Evolutionary conservation across 2,329 filamentous ascomycete genomes (phyloP), one percentile per base, ranked within the genome.

Genomic region (Metarhizium brunneum): DNA sequence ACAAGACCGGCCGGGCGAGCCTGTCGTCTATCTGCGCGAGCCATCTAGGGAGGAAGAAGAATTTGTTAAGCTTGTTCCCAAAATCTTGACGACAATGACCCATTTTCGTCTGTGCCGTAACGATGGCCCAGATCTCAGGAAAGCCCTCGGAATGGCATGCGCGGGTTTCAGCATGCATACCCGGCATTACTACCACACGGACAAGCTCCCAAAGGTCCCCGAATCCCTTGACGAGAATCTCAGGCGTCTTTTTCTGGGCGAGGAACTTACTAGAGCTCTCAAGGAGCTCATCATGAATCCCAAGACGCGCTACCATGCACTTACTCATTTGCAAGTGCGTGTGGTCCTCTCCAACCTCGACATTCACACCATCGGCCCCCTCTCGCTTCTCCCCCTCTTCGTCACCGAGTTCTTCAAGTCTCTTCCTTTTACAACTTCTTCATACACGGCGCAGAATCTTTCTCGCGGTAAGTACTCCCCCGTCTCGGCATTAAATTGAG

Each of bases 11-110:
- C 6, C 35, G 8, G 13, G 25, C 25, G 25, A 25, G 25, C 25
- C 25, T 25, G 25, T 25, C 25, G 25, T 25, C 25, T 25, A 25
- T 25, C 3, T 25, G 25, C 4, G 25, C 25, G 25, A 25, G 1
- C 25, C 25, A 1, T 1, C 25, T 25, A 1, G 3, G 25, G 25
- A 25, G 25, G 0, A 1, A 36, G 3, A 1, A 8, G 35, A 4
- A 36, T 13, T 36, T 13, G 0, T 4, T 2, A 13, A 8, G 8
- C 6, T 36, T 13, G 35, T 11, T 13, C 35, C 35, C 35, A 11
- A 13, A 13, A 11, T 36, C 35, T 13, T 36, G 5, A 36, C 35
- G 35, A 13, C 13, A 36, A 13, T 36, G 35, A 1, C 1, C 1
- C 25, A 25, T 25, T 25, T 25, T 1, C 4, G 1, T 25, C 25